phyloP scores from a whole-genome alignment of 805 yeast species.

The Hanseniaspora hatyaiensis region DNA sequence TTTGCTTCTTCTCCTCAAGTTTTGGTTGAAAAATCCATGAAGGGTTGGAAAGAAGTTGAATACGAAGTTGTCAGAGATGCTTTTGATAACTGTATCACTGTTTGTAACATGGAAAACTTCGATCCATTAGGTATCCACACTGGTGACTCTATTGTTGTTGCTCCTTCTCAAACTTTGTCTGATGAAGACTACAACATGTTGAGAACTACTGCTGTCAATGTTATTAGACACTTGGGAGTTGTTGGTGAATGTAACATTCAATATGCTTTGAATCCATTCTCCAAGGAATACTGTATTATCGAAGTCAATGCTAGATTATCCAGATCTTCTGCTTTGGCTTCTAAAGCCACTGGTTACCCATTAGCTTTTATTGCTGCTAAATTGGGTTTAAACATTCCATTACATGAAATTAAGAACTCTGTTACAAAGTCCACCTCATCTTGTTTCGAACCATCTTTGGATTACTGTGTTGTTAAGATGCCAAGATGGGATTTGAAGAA shows the following conservation, averaged over 20 bases:
- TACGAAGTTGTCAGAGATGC: conserved; percentile 97
- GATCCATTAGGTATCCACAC: conserved; percentile 98
- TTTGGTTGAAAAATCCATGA: conserved; percentile 87
- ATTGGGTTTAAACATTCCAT: conserved; percentile 85
- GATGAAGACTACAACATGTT: conserved; percentile 98
- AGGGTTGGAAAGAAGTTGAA: conserved; percentile 99
- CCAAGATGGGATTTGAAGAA: conserved; percentile 97
- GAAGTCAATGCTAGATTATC: conserved; percentile 96
- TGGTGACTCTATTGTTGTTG: conserved; percentile 97
- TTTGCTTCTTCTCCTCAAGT: conserved; percentile 87
- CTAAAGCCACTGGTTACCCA: conserved; percentile 98
- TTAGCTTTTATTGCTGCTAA: conserved; percentile 97
- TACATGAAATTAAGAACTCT: conserved; percentile 91
- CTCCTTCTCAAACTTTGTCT: conserved; percentile 93
- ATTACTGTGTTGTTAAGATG: conserved; percentile 90
- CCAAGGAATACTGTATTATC: conserved; percentile 88
- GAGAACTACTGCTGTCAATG: conserved; percentile 92
- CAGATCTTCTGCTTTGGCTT: conserved; percentile 93
- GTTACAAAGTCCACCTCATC: conserved; percentile 94
- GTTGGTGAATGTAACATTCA: conserved; percentile 99
- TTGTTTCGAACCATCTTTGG: conserved; percentile 92
- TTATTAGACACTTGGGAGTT: conserved; percentile 94
- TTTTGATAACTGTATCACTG: conserved; percentile 94
- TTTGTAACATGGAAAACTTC: conserved; percentile 97
- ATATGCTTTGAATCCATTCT: conserved; percentile 91